Evolutionary conservation across 116 monocot species (phyloP).

Genomic region (Papilionanthe hybrid): DNA sequence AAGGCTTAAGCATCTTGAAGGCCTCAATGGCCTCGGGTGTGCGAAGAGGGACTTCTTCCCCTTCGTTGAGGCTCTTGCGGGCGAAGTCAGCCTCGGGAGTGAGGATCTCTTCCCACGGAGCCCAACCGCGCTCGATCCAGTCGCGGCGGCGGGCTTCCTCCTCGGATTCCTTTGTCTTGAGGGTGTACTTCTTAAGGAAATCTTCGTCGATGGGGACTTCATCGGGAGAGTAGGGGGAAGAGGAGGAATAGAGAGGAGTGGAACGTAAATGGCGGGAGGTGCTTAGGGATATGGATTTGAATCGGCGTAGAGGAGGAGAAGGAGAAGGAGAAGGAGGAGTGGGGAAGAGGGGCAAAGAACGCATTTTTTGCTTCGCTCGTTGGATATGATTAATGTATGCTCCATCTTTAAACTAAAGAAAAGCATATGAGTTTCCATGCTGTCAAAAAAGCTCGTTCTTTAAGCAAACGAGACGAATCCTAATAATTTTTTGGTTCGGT

Average conservation of each 20-base stretch:
- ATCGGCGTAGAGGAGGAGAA: conserved; percentile 8
- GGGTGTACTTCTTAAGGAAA: conserved; percentile 47
- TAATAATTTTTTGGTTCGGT: too few species aligned
- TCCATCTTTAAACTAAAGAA: too few species aligned
- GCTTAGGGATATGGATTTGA: conserved; percentile 12
- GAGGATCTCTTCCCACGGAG: conserved; percentile 95
- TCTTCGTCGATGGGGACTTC: conserved; percentile 71
- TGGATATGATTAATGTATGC: too few species aligned
- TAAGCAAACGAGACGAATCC: too few species aligned
- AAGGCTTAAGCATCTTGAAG: conserved; percentile 74
- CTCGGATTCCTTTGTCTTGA: conserved; percentile 54
- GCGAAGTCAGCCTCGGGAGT: conserved; percentile 89
- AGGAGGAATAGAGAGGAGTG: conserved; percentile 3
- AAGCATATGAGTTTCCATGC: too few species aligned
- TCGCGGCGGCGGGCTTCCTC: conserved; percentile 68
- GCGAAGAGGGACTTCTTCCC: conserved; percentile 80
- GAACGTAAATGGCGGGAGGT: background rate
- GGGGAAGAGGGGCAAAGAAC: conserved; percentile 14
- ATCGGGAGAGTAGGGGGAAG: conserved; percentile 50
- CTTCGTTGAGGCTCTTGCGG: conserved; percentile 84
- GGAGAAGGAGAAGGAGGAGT: background rate
- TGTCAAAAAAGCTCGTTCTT: too few species aligned
- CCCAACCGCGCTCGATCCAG: conserved; percentile 93
- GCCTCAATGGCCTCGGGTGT: conserved; percentile 82
- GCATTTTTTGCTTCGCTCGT: conserved; percentile 4